Evolutionary conservation across 805 yeast species (phyloP).

Genomic region (Teunomyces aglyptinius): DNA sequence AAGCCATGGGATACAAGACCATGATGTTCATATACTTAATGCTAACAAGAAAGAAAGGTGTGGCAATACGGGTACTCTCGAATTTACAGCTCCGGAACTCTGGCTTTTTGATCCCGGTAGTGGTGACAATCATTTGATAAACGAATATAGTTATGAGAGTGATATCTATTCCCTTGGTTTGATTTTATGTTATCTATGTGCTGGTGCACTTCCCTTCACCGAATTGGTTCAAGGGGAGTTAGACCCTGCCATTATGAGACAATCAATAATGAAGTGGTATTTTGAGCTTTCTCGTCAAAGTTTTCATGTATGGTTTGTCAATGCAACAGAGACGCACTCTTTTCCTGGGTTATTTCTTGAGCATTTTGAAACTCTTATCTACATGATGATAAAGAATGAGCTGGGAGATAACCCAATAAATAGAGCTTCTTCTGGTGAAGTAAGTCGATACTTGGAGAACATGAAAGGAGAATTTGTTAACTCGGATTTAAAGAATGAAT

Average conservation of each 20-base stretch:
- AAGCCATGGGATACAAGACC: constrained; percentile 22
- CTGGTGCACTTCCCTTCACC: constrained; percentile 62
- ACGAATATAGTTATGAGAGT: constrained; percentile 65
- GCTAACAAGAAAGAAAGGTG: constrained; percentile 50
- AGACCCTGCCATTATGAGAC: constrained; percentile 30
- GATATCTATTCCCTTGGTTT: constrained; percentile 84
- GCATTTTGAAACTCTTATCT: constrained; percentile 22
- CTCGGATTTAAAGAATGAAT: background rate
- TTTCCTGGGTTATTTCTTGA: background rate
- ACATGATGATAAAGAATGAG: constrained; percentile 32
- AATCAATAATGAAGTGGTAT: constrained; percentile 32
- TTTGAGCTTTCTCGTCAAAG: constrained; percentile 13
- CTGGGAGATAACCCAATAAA: constrained; percentile 2
- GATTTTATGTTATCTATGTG: constrained; percentile 74
- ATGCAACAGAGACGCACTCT: background rate
- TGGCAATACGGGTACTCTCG: constrained; percentile 86
- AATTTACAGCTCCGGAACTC: constrained; percentile 84
- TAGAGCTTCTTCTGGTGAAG: constrained; percentile 14
- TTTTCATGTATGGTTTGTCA: constrained; percentile 29
- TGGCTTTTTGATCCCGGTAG: constrained; percentile 34
- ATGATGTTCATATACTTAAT: background rate
- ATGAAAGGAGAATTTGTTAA: constrained; percentile 16
- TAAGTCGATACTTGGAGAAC: constrained; percentile 18
- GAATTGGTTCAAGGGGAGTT: constrained; percentile 13
- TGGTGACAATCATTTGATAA: constrained; percentile 35